phyloP scores from a whole-genome alignment of 1,284 basidiomycete genomes.

The Vanrija humicola region DNA sequence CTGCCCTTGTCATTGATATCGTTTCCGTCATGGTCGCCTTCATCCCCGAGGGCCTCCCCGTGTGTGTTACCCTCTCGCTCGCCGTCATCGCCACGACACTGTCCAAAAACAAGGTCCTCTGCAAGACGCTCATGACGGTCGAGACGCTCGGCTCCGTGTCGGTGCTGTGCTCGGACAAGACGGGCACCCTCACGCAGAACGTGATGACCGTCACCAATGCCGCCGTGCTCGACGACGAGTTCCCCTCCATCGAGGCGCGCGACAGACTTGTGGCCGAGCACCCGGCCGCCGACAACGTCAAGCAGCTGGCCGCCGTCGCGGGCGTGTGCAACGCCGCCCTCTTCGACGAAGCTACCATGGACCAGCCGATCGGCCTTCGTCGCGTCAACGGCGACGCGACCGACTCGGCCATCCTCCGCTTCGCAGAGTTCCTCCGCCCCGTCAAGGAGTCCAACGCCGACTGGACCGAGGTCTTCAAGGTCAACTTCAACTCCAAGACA shows the following conservation, averaged over 20 bases:
- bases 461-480: constrained; percentile 48
- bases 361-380: constrained; percentile 52
- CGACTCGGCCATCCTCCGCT: constrained; percentile 60
- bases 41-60: constrained; percentile 58
- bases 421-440: constrained; percentile 54
- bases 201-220: constrained; percentile 52
- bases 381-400: constrained; percentile 62
- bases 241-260: constrained; percentile 35
- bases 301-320: constrained; percentile 53
- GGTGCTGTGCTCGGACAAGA: constrained; percentile 60
- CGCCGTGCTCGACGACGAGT: constrained; percentile 50
- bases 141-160: constrained; percentile 60
- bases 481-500: constrained; percentile 62
- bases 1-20: constrained; percentile 58
- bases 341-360: constrained; percentile 51
- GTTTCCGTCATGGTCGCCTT: constrained; percentile 63
- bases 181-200: constrained; percentile 55
- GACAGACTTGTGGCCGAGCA: constrained; percentile 27
- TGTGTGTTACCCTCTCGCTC: constrained; percentile 51
- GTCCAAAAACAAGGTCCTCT: constrained; percentile 58
- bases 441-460: constrained; percentile 37
- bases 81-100: constrained; percentile 55
- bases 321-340: constrained; percentile 62
- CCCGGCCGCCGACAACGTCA: constrained; percentile 7
- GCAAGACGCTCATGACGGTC: constrained; percentile 60